phyloP scores from a whole-genome alignment of 148 eudicot species.

The Chenopodium berlandieri region DNA sequence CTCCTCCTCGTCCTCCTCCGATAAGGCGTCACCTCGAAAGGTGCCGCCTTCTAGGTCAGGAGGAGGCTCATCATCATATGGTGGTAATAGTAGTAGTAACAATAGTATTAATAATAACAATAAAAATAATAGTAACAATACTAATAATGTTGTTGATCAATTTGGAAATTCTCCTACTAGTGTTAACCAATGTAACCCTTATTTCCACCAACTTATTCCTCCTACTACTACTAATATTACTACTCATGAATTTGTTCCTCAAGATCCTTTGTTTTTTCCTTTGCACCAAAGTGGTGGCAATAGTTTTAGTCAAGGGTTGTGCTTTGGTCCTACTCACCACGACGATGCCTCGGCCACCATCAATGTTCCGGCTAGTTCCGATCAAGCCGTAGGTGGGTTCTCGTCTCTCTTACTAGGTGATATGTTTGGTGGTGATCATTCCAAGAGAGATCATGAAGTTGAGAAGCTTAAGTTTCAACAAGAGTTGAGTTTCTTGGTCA shows the following conservation, averaged over 20 bases:
- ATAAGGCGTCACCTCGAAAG: slow-evolving; percentile 53
- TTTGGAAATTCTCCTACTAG: slow-evolving; percentile 62
- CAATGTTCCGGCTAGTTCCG: not conserved
- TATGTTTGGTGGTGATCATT: slow-evolving; percentile 36
- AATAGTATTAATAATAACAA: not conserved
- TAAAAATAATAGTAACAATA: not conserved
- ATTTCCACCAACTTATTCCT: slow-evolving; percentile 25
- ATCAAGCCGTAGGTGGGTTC: slow-evolving; percentile 38
- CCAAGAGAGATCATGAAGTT: slow-evolving; percentile 35
- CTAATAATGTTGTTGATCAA: slow-evolving; percentile 24
- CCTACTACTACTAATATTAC: not conserved
- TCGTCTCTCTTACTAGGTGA: slow-evolving; percentile 56
- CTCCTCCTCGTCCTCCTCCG: slow-evolving; percentile 65
- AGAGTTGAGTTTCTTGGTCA: slow-evolving; percentile 39
- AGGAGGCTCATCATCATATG: slow-evolving; percentile 11
- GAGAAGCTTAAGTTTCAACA: slow-evolving; percentile 43
- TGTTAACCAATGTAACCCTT: slow-evolving; percentile 46
- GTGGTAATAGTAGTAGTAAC: not conserved
- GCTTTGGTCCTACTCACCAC: slow-evolving; percentile 35
- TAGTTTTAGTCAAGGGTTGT: slow-evolving; percentile 41
- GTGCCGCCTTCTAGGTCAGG: not conserved
- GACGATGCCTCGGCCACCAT: not conserved
- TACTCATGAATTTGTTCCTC: slow-evolving; percentile 14
- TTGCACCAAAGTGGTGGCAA: slow-evolving; percentile 32
- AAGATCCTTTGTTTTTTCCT: slow-evolving; percentile 47